A percentile compares a stretch with the other conserved stretches of the same genome.
These are phyloP conservation scores for Geotrichum histeridarum DNA, from an alignment of 1,139 yeast species.

Conservation along the genomic window DNA sequence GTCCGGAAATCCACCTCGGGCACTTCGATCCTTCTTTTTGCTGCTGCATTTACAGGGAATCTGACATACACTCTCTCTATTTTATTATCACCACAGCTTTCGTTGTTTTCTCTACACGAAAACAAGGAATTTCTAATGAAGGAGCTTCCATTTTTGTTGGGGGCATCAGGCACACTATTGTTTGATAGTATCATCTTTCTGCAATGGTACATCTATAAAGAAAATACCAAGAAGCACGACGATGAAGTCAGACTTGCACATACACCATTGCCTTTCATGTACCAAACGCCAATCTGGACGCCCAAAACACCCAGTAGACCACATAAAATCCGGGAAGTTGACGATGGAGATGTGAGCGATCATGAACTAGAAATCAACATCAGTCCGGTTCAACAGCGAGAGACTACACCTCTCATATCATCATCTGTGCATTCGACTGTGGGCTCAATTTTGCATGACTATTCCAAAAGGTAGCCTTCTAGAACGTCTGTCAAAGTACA, in stretches of 20 bases:
- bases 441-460: not conserved
- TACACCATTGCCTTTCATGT: not conserved
- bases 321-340: not conserved
- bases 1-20: slow-evolving; percentile 77
- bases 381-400: not conserved
- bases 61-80: slow-evolving; percentile 75
- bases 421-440: not conserved
- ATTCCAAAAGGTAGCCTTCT: not conserved
- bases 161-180: slow-evolving; percentile 78
- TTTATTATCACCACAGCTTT: slow-evolving; percentile 37
- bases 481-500: no score
- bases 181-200: slow-evolving; percentile 75
- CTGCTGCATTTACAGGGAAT: slow-evolving; percentile 76
- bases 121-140: slow-evolving; percentile 48
- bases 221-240: not conserved
- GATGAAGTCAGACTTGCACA: not conserved
- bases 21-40: slow-evolving; percentile 69
- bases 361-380: not conserved
- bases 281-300: not conserved
- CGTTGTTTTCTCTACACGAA: not conserved
- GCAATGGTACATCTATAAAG: slow-evolving; percentile 45
- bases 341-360: not conserved
- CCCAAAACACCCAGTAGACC: not conserved
- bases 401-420: not conserved
- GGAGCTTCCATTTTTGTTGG: slow-evolving; percentile 78